These are phyloP conservation scores for Claviceps paspali DNA, from an alignment of 2,329 filamentous ascomycete genomes.

Conservation along the genomic window DNA sequence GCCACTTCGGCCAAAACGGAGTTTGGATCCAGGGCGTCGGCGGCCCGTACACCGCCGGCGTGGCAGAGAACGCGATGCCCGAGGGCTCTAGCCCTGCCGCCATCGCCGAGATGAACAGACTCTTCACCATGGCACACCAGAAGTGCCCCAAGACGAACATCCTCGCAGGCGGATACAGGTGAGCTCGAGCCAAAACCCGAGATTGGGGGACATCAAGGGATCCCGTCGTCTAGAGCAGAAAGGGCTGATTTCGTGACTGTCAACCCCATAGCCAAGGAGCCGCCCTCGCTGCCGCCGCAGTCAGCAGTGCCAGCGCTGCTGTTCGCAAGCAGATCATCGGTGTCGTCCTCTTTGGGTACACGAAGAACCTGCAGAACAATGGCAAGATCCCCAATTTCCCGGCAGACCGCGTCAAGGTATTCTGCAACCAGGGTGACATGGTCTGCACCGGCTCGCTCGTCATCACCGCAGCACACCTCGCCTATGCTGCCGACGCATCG, in stretches of 20 bases:
- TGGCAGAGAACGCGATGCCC: conserved; percentile 22
- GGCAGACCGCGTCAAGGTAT: conserved; percentile 19
- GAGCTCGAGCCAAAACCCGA: not conserved
- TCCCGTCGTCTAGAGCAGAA: too few relatives aligned
- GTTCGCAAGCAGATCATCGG: conserved; percentile 21
- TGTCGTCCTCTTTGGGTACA: conserved; percentile 24
- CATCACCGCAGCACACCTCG: conserved; percentile 19
- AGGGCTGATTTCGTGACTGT: too few relatives aligned
- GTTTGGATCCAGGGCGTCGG: conserved; percentile 30
- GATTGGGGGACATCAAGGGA: too few relatives aligned
- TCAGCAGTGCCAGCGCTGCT: conserved; percentile 17
- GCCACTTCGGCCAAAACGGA: conserved; percentile 10
- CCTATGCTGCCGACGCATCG: conserved; percentile 12
- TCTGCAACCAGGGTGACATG: conserved; percentile 20
- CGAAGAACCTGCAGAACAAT: conserved; percentile 26
- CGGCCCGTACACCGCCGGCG: conserved; percentile 20
- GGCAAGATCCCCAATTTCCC: conserved; percentile 25
- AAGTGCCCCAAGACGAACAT: conserved; percentile 29
- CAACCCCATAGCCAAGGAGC: conserved; percentile 20
- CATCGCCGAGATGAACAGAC: conserved; percentile 24
- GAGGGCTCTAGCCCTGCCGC: conserved; percentile 20
- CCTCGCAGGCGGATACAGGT: conserved; percentile 24
- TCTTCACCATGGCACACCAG: conserved; percentile 23
- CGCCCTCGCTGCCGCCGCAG: conserved; percentile 25
- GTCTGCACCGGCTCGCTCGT: conserved; percentile 23